A percentile compares a stretch with the other conserved stretches of the same genome.
These are phyloP conservation scores for Prunus salicina DNA, from an alignment of 306 rosid species.

Conservation along the genomic window DNA sequence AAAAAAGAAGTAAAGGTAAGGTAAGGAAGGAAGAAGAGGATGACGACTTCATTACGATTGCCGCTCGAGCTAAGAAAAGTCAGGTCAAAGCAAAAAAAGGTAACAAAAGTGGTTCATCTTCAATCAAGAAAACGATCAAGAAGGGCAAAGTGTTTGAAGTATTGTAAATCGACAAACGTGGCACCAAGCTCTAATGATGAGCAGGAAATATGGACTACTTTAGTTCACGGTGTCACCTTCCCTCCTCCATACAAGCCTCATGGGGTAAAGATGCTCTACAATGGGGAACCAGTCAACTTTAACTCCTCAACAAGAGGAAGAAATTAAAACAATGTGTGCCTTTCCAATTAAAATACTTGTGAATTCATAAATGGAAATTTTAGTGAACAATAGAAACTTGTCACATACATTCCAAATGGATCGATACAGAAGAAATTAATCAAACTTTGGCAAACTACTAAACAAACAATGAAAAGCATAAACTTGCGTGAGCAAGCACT, in stretches of 20 bases:
- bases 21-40: slow-evolving; percentile 32
- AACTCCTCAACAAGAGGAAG: slow-evolving; percentile 85
- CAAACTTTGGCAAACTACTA: not conserved
- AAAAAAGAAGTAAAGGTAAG: slow-evolving; percentile 31
- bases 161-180: slow-evolving; percentile 70
- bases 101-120: slow-evolving; percentile 30
- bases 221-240: slow-evolving; percentile 94
- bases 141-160: slow-evolving; percentile 48
- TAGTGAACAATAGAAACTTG: not conserved
- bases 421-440: not conserved
- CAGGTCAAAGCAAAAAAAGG: slow-evolving; percentile 17
- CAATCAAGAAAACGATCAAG: slow-evolving; percentile 35
- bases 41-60: slow-evolving; percentile 43
- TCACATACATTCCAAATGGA: not conserved
- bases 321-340: not conserved
- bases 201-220: slow-evolving; percentile 87
- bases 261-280: slow-evolving; percentile 70
- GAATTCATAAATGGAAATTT: not conserved
- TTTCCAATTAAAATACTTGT: not conserved
- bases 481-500: not conserved
- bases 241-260: slow-evolving; percentile 85
- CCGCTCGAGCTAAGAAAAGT: slow-evolving; percentile 39
- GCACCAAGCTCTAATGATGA: slow-evolving; percentile 90
- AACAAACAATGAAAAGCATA: not conserved
- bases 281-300: slow-evolving; percentile 75